Evolutionary conservation across 2,329 filamentous ascomycete species (phyloP), one percentile per base, ranked within the genome.

Genomic region (Seiridium unicorne): DNA sequence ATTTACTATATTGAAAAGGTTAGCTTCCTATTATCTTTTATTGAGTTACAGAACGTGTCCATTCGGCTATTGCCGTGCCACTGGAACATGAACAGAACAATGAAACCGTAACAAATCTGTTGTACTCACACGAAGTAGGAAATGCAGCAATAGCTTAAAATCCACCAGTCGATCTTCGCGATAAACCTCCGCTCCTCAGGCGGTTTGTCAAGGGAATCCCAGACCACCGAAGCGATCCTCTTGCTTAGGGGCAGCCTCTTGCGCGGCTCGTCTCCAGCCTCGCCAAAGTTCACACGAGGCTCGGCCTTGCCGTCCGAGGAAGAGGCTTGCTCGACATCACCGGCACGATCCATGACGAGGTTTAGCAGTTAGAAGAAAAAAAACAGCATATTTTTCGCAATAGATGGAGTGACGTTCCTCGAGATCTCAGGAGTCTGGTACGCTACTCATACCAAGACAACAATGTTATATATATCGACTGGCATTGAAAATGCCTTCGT

Each of bases 141-240:
- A 3, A 83, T 64, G 53, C 80, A 82, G 9, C 73, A 75, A 60
- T 77, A 78, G 2, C 71, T 69, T 1, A 78, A 66, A 31, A 64
- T 48, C 51, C 60, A 64, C 60, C 60, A 63, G 9, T 63, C 62
- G 26, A 63, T 57, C 40, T 63, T 61, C 58, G 77, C 72, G 18
- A 82, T 73, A 8, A 84, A 74, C 46, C 69, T 72, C 59, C 77
- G 78, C 65, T 84, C 77, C 61, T 74, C 72, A 2, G 68, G 71
- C 1, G 70, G 58, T 61, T 74, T 75, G 62, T 74, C 72, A 38
- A 72, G 64, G 0, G 69, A 66, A 51, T 74, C 73, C 73, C 72
- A 74, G 1, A 74, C 56, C 0, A 73, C 61, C 0, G 60, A 55
- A 3, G 70, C 49, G 1, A 71, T 64, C 26, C 40, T 55, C 18